These are phyloP conservation scores for Paradendryphiella salina DNA, from an alignment of 2,329 filamentous ascomycete genomes.

Conservation along the genomic window DNA sequence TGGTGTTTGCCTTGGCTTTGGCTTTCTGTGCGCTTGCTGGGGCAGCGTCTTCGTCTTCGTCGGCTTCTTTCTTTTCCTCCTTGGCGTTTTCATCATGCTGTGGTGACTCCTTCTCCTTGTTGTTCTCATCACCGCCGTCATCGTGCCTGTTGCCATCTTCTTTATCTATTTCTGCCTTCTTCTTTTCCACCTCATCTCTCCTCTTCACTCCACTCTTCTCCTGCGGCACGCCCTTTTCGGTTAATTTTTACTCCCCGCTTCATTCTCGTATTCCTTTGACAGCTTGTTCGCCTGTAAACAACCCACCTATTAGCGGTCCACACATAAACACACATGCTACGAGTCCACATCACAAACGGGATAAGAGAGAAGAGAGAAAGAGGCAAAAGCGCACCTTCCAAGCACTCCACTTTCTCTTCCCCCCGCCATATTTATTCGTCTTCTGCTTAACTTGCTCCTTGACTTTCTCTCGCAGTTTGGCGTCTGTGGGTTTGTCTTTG, in stretches of 20 bases:
- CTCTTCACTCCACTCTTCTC: constrained; percentile 28
- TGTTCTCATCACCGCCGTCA: not conserved
- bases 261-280: constrained; percentile 52
- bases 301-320: not conserved
- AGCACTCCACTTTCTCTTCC: constrained; percentile 54
- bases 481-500: constrained; percentile 53
- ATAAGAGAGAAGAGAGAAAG: not conserved
- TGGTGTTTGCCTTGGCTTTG: constrained; percentile 28
- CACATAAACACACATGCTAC: not conserved
- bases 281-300: constrained; percentile 45
- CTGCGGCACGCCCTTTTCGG: constrained; percentile 48
- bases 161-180: constrained; percentile 11
- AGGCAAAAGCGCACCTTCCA: constrained; percentile 48
- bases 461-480: constrained; percentile 51
- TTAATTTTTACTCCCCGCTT: constrained; percentile 50
- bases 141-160: not conserved
- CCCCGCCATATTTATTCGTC: constrained; percentile 51
- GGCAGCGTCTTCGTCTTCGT: constrained; percentile 18
- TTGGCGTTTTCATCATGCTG: constrained; percentile 6
- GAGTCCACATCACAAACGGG: not conserved
- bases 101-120: constrained; percentile 4
- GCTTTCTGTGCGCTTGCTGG: constrained; percentile 28
- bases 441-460: constrained; percentile 53
- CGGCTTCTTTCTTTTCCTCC: not conserved
- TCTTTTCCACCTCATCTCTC: constrained; percentile 13